Base-by-base conservation (phyloP, 2,329 filamentous ascomycete genomes). In the Cladophialophora bantiana region DNA sequence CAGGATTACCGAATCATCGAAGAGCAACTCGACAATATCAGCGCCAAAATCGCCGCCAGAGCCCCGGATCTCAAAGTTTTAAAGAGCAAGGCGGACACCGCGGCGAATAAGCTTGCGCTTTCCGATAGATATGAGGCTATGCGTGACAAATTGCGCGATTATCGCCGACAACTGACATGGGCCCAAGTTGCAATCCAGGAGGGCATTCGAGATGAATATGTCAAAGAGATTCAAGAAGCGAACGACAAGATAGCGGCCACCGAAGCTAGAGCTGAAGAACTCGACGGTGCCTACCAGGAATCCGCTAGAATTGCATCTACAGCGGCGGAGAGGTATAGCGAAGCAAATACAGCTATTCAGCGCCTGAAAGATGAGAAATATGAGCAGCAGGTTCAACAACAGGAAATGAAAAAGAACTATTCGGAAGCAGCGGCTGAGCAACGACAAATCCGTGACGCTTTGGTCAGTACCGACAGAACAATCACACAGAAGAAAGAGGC, bases 1-100 rank as follows among this genome's bases (percentile, higher is more conserved):
- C 89, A 92, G 68, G 95, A 99, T 75, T 99, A 99, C 78, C 87
- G 89, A 66, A 83, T 97, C 65, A 88, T 97, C 13, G 88, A 90
- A 68, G 90, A 96, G 71, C 90, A 87, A 3, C 83, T 95, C 20
- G 91, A 97, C 70, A 86, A 86, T 38, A 92, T 89, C 66, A 85
- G 89, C 63, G 82, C 82, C 36, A 91, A 90, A 71, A 80, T 92
- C 1, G 80, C 83, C 9, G 83, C 83, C 34, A 86, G 88, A 42
- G 78, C 86, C 52, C 86, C 88, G n/a, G 88, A 91, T 66, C 81
- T 93, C n/a, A 80, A 82, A 10, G 78, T 81, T 13, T 80, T 92
- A n/a, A 82, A 88, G 72, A 82, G 83, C 36, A 83, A 83, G 53
- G 83, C 81, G 60, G 83, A 91, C 32, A 85, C 86, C 55, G 89